phyloP scores from a whole-genome alignment of 2,329 filamentous ascomycete species.

The Pyrenophora seminiperda region DNA sequence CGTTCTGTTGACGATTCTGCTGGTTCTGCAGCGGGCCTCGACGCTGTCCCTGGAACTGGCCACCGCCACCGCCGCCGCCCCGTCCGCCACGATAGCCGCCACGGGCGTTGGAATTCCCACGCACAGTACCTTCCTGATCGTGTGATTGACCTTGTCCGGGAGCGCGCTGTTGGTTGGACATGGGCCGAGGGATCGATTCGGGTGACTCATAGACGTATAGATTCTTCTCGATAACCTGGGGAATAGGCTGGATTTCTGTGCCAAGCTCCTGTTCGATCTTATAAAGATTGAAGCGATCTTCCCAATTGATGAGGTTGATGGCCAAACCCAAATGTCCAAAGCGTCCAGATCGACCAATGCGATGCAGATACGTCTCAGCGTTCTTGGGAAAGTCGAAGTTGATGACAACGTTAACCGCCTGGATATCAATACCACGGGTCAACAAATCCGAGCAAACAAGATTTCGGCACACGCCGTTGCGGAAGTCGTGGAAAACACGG shows the following conservation, averaged over 20 bases:
- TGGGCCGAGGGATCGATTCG: slow-evolving; percentile 88
- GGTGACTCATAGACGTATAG: slow-evolving; percentile 98
- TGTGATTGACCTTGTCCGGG: slow-evolving; percentile 36
- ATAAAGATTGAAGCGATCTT: slow-evolving; percentile 97
- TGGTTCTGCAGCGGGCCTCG: slow-evolving; percentile 36
- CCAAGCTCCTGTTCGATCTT: slow-evolving; percentile 97
- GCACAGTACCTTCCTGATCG: slow-evolving; percentile 34
- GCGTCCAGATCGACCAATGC: slow-evolving; percentile 95
- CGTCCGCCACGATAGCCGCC: slow-evolving; percentile 43
- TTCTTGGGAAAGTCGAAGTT: slow-evolving; percentile 99
- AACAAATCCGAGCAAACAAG: slow-evolving; percentile 96
- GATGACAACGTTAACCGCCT: slow-evolving; percentile 99
- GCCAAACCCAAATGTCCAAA: slow-evolving; percentile 97
- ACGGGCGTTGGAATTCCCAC: slow-evolving; percentile 30
- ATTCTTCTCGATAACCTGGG: slow-evolving; percentile 91
- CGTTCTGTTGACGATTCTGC: slow-evolving; percentile 43
- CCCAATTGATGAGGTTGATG: slow-evolving; percentile 99
- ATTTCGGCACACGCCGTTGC: slow-evolving; percentile 96
- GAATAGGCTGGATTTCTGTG: slow-evolving; percentile 97
- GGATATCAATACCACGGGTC: slow-evolving; percentile 98
- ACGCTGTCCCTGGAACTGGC: slow-evolving; percentile 41
- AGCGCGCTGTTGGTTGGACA: slow-evolving; percentile 57
- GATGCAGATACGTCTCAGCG: slow-evolving; percentile 96
- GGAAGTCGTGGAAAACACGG: slow-evolving; percentile 98
- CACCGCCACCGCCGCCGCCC: slow-evolving; percentile 43